Percentiles rank a stretch among this genome's conserved stretches.
Evolutionary conservation across 192 early-diverging fungal genomes (phyloP).

Genomic region (Dispira simplex): DNA sequence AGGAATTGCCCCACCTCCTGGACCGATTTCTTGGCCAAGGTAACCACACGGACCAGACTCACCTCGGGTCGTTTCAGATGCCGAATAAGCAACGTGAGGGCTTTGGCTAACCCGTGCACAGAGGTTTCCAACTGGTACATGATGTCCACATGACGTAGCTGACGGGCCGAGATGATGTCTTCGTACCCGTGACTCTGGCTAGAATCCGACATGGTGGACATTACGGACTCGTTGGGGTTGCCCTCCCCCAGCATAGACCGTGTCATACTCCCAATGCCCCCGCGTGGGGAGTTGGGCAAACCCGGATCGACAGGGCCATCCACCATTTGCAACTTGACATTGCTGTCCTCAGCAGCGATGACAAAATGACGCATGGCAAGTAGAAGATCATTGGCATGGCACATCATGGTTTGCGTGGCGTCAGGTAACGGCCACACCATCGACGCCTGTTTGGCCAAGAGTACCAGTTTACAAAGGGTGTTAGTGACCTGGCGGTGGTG

Average conservation of each 20-base stretch:
- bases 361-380: conserved; percentile 62
- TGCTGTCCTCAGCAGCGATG: conserved; percentile 39
- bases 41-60: conserved; percentile 18
- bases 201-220: conserved; percentile 16
- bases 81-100: conserved; percentile 21
- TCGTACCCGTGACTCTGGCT: conserved; percentile 24
- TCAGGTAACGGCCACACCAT: conserved; percentile 88
- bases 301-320: conserved; percentile 15
- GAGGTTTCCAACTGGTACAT: conserved; percentile 1
- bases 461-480: conserved; percentile 63
- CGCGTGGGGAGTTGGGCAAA: background rate
- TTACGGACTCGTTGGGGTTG: conserved; percentile 20
- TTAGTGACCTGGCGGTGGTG: conserved; percentile 66
- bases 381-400: conserved; percentile 59
- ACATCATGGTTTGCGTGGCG: conserved; percentile 54
- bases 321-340: conserved; percentile 17
- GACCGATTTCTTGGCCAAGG: conserved; percentile 24
- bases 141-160: background rate
- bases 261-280: background rate
- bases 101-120: conserved; percentile 13
- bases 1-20: conserved; percentile 37
- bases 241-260: conserved; percentile 2
- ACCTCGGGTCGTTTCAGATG: conserved; percentile 14
- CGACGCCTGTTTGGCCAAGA: conserved; percentile 66
- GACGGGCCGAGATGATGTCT: conserved; percentile 15